phyloP scores from a whole-genome alignment of 2,329 filamentous ascomycete species.

The Orbilia oligospora region DNA sequence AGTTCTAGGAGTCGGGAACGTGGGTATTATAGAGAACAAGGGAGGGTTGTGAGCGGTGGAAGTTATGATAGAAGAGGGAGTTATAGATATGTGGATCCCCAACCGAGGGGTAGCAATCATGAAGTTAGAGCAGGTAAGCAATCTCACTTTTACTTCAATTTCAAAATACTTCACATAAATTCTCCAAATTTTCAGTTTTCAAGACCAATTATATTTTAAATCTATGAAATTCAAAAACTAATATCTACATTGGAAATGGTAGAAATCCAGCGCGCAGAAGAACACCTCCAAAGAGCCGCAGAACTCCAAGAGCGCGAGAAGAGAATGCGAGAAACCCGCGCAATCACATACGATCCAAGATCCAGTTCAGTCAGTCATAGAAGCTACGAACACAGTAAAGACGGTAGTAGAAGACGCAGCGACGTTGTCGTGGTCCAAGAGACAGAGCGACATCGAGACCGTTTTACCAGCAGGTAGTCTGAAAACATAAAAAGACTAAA shows the following conservation, averaged over 20 bases:
- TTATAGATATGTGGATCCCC: slow-evolving; percentile 62
- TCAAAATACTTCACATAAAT: no score
- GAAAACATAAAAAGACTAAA: no score
- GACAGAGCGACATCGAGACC: slow-evolving; percentile 48
- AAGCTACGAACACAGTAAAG: slow-evolving; percentile 54
- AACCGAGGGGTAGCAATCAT: slow-evolving; percentile 42
- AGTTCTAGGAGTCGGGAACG: slow-evolving; percentile 61
- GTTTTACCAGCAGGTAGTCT: slow-evolving; percentile 38
- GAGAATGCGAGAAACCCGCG: slow-evolving; percentile 31
- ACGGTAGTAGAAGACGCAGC: slow-evolving; percentile 46
- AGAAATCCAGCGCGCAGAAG: slow-evolving; percentile 64
- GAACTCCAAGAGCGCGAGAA: slow-evolving; percentile 54
- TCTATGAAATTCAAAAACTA: no score
- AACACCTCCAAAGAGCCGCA: slow-evolving; percentile 47
- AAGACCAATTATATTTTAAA: no score
- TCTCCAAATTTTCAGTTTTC: no score
- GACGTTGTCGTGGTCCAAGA: slow-evolving; percentile 53
- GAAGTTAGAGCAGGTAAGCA: slow-evolving; percentile 47
- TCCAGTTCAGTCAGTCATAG: slow-evolving; percentile 52
- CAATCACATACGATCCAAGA: slow-evolving; percentile 61
- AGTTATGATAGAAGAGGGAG: slow-evolving; percentile 53
- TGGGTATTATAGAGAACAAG: slow-evolving; percentile 63
- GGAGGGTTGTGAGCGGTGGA: slow-evolving; percentile 60
- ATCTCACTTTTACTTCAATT: no score
- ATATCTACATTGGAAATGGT: neutral